phyloP scores from a whole-genome alignment of 2,329 filamentous ascomycete genomes.

The Colletotrichum sp. region DNA sequence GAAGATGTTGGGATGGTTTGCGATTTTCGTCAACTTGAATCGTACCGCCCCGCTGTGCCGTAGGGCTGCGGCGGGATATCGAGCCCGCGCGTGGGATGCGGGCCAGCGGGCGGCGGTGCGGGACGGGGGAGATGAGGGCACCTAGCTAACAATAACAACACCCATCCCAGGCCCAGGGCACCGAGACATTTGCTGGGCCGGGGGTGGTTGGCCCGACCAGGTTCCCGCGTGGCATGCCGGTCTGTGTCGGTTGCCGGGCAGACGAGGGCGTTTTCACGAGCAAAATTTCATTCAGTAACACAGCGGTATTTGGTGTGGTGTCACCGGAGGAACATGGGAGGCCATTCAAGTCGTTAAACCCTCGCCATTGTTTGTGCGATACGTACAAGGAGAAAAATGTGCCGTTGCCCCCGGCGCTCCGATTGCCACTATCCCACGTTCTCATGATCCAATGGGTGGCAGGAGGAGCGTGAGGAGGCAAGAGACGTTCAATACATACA shows the following conservation, averaged over 20 bases:
- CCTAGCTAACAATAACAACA: neutral
- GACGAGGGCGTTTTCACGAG: neutral
- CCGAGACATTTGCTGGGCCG: neutral
- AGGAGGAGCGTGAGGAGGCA: neutral
- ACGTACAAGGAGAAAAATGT: conserved; percentile 1
- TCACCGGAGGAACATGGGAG: neutral
- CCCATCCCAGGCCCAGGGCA: neutral
- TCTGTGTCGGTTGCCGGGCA: neutral
- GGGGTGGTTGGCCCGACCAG: neutral
- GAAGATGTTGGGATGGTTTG: fast-evolving
- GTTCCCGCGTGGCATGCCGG: neutral
- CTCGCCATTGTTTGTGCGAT: conserved; percentile 3
- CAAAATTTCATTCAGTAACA: neutral
- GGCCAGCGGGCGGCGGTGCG: neutral
- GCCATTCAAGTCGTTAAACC: neutral
- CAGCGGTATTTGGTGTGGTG: neutral
- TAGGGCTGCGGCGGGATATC: neutral
- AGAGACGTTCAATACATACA: conserved; percentile 12
- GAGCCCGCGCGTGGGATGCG: neutral
- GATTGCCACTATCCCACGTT: neutral
- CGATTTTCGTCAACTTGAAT: neutral
- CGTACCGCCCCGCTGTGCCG: neutral
- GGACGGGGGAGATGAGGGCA: neutral
- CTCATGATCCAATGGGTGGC: neutral
- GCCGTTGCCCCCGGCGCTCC: neutral